Percentiles rank a stretch among this genome's conserved stretches.
Conservation (phyloP, 257 asterid genomes). For the Rubia yunnanensis region DNA sequence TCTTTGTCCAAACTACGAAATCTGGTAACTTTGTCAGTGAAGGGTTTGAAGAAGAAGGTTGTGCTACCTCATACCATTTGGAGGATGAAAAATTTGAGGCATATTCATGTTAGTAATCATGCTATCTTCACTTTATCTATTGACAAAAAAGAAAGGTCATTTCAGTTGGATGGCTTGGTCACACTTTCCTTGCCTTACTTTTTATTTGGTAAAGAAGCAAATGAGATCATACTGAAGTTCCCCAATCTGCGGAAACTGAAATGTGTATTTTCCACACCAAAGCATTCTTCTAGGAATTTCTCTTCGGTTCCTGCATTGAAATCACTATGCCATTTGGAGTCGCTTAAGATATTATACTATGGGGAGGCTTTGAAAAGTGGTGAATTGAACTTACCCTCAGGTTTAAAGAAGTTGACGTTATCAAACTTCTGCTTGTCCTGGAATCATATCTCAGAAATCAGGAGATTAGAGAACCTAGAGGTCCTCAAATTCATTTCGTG, state of each 20-base stretch:
- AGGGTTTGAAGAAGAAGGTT: background rate
- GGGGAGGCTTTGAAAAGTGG: background rate
- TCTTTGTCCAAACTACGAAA: slow-evolving; percentile 1
- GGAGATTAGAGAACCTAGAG: background rate
- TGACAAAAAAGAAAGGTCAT: background rate
- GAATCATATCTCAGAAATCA: background rate
- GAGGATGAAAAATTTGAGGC: slow-evolving; percentile 13
- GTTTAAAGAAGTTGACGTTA: background rate
- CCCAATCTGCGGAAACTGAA: slow-evolving; percentile 12
- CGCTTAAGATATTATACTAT: background rate
- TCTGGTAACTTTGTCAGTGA: slow-evolving; percentile 1
- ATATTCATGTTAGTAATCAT: background rate
- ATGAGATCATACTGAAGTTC: background rate
- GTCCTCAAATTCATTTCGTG: background rate
- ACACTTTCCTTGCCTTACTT: slow-evolving; percentile 1
- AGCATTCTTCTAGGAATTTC: background rate
- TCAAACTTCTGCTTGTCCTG: background rate
- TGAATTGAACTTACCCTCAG: background rate
- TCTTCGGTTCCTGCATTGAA: background rate
- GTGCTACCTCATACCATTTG: slow-evolving; percentile 1
- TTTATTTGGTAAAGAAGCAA: background rate
- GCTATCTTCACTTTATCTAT: background rate
- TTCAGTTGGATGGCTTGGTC: background rate
- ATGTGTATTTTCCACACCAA: background rate
- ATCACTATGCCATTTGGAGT: background rate